Evolutionary conservation across 2,329 filamentous ascomycete genomes (phyloP).

Genomic region (Dactylellina haptotyla): DNA sequence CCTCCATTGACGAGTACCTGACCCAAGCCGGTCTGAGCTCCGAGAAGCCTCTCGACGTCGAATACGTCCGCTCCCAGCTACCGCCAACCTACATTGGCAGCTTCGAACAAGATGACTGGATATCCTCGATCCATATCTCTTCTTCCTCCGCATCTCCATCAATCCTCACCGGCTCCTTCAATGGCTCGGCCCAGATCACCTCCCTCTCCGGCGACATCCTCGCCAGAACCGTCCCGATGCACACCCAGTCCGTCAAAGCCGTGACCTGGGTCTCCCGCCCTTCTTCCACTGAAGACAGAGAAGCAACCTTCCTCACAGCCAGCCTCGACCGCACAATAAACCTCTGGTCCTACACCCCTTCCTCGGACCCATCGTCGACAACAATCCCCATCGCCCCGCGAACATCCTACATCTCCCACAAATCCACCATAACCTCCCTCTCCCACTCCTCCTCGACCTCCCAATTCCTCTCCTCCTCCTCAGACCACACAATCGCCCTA

Average conservation of each 20-base stretch:
- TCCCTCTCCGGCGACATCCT: constrained; percentile 86
- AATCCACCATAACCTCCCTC: constrained; percentile 49
- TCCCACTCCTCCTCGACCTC: constrained; percentile 68
- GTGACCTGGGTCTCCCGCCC: constrained; percentile 74
- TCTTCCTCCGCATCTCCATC: constrained; percentile 70
- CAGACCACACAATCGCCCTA: constrained; percentile 84
- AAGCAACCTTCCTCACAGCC: constrained; percentile 79
- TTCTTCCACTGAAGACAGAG: constrained; percentile 66
- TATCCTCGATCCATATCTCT: constrained; percentile 79
- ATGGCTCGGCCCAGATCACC: constrained; percentile 89
- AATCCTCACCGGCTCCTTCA: constrained; percentile 91
- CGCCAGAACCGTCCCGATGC: constrained; percentile 75
- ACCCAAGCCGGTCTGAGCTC: constrained; percentile 84
- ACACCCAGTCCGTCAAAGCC: constrained; percentile 80
- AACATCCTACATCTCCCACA: constrained; percentile 51
- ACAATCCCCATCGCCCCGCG: constrained; percentile 73
- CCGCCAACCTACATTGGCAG: constrained; percentile 89
- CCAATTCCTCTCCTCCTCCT: constrained; percentile 84
- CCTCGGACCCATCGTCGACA: constrained; percentile 68
- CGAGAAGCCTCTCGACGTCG: constrained; percentile 85
- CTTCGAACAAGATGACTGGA: constrained; percentile 98
- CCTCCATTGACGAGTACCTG: constrained; percentile 90
- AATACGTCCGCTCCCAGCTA: constrained; percentile 91
- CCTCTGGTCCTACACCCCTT: constrained; percentile 83
- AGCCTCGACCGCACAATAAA: constrained; percentile 86